Base-by-base conservation (phyloP, 192 early-diverging fungal genomes). In the Linnemannia schmuckeri region DNA sequence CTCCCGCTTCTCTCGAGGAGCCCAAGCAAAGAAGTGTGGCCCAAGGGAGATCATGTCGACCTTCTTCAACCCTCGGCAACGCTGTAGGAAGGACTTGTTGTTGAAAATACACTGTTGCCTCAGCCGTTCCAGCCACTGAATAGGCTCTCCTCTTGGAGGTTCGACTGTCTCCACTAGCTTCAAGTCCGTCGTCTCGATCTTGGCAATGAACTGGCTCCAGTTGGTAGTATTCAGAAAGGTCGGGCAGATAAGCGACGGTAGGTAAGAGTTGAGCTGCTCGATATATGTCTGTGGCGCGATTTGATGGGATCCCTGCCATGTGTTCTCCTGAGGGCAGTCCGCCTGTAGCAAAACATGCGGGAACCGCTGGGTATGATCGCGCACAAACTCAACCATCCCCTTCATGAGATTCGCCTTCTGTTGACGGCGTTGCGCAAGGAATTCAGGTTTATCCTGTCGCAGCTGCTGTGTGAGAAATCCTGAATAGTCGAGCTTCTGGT, bases 371-470 rank as follows among this genome's bases (percentile, higher is more conserved):
- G 72, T 78, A 22, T 83, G 82, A 8, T 24, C 18, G 49, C 57
- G 27, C 5, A 83, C 82, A 74, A 83, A 83, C 37, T 27, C 33
- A 12, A 83, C 49, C 77, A 83, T 83, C 17, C 9, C 30, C 17
- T 78, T 27, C 41, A 83, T 30, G 1, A 73, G 27, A 35, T 73
- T 38, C 20, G 38, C 24, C 3, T 47, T 33, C 17, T 20, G n/a
- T 57, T 52, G 30, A 37, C 44, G 61, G 4, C 40, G 18, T 38
- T 22, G 57, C 7, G 18, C 30, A 9, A 27, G 24, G 12, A 35
- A 18, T 13, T 20, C 20, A 10, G 82, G 76, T 24, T 82, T 22
- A 6, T 69, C 54, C 3, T 68, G 37, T 22, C 52, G 15, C 4
- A 70, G 35, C 3, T 46, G 20, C 0, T 18, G 22, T 12, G 2